Evolutionary conservation across 805 yeast genomes (phyloP).

Genomic region (Candida suzukii): DNA sequence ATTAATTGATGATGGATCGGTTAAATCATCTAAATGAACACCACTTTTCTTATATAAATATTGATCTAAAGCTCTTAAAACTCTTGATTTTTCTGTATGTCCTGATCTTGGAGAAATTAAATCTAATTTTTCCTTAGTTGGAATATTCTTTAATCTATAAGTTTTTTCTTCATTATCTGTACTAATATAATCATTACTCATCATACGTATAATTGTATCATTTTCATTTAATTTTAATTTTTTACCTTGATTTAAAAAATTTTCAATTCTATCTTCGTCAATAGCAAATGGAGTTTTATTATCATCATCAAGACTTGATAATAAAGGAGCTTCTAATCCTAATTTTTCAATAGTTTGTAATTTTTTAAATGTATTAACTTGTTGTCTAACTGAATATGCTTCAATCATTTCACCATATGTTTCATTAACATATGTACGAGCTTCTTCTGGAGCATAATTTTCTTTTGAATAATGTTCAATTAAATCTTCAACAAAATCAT

Average conservation of each 20-base stretch:
- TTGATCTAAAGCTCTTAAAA: background rate
- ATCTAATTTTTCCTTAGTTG: background rate
- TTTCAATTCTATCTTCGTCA: background rate
- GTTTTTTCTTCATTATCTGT: background rate
- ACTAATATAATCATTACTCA: background rate
- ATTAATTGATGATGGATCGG: no score
- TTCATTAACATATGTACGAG: background rate
- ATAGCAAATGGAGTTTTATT: background rate
- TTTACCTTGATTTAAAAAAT: background rate
- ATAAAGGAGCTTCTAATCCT: background rate
- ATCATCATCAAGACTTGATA: background rate
- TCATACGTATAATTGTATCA: background rate
- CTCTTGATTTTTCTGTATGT: background rate
- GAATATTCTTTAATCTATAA: background rate
- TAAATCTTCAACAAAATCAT: background rate
- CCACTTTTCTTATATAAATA: background rate
- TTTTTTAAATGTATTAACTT: background rate
- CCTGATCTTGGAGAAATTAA: background rate
- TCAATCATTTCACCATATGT: background rate
- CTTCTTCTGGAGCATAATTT: background rate
- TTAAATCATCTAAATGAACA: background rate
- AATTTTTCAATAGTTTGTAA: background rate
- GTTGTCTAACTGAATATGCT: background rate
- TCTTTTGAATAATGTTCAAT: background rate
- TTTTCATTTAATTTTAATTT: background rate